Conservation (phyloP, 768 basidiomycete genomes). For the Calocybe gangraenosa region DNA sequence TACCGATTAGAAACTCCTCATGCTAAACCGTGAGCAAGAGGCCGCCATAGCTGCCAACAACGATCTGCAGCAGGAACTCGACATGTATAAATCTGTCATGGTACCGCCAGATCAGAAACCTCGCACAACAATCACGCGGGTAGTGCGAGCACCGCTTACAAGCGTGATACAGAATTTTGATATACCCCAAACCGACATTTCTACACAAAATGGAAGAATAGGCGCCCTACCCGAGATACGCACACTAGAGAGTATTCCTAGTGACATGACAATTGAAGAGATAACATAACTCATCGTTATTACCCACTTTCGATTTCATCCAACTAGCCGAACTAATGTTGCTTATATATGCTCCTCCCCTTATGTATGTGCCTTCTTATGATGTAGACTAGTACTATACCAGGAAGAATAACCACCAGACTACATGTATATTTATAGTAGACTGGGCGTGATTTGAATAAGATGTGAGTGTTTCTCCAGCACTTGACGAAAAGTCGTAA, state of each 20-base stretch:
- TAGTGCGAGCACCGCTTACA: constrained; percentile 44
- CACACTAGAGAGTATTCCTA: constrained; percentile 29
- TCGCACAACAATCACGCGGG: constrained; percentile 48
- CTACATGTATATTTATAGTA: too few species aligned
- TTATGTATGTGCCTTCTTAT: too few species aligned
- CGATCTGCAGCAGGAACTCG: constrained; percentile 49
- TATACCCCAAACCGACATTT: constrained; percentile 5
- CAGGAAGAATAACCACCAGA: too few species aligned
- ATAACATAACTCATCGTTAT: constrained; percentile 9
- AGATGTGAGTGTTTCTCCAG: too few species aligned
- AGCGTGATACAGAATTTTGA: constrained; percentile 39
- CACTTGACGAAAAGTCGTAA: too few species aligned
- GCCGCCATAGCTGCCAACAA: constrained; percentile 35
- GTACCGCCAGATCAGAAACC: constrained; percentile 47
- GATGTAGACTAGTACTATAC: too few species aligned
- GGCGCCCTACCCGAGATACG: constrained; percentile 15
- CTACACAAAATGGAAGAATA: constrained; percentile 1
- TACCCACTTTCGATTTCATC: too few species aligned
- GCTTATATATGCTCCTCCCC: too few species aligned
- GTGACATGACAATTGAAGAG: constrained; percentile 52
- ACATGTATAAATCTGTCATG: constrained; percentile 57
- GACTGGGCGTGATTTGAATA: too few species aligned
- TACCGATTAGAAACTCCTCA: constrained; percentile 40
- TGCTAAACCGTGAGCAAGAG: constrained; percentile 46
- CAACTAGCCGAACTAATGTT: too few species aligned